Base-by-base conservation (phyloP, 495 filamentous ascomycete species). In the Talaromyces thailandensis region DNA sequence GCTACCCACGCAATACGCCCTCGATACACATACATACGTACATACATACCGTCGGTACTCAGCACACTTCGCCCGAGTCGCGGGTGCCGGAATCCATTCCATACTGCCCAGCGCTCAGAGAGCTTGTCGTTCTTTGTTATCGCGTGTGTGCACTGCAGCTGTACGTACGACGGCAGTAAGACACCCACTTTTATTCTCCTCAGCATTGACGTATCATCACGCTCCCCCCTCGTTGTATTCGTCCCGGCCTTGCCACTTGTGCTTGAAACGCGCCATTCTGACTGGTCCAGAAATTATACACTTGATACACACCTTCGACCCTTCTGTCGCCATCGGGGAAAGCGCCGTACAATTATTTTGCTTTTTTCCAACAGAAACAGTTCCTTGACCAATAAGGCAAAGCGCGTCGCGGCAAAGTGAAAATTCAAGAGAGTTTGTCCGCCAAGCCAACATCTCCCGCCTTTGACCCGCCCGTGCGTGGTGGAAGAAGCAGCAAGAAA, bases 151-250 rank as follows among this genome's bases (percentile, higher is more conserved):
- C n/a, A 48, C 32, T 37, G 32, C 32, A 37, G 32, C 32, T 31
- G 37, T 40, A 40, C 35, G 35, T 16, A 40, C 35, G n/a, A 18
- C 40, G n/a, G 43, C 43, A 18, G 43, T 48, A 48, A 18, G 43
- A 48, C 43, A 48, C 43, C 43, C 43, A 21, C 43, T 48, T 45
- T 48, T 18, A 48, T 48, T 48, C 18, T 21, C 43, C 18, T 24
- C 23, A n/a, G 29, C 52, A 26, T 56, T 56, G 52, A 29, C 52
- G 52, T 56, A 56, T 45, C 40, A 45, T 45, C n/a, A 26, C 52
- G 50, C 50, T n/a, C 21, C 14, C 21, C 56, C 61, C 61, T 65
- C 64, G 62, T 59, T 70, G 62, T 70, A 64, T 67, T 69, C 64
- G 57, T 64, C 59, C 59, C 53, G 65, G 40, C 62, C 64, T 69